Base-by-base conservation (phyloP, 148 eudicot genomes). In the Rhododendron ferrugineum region DNA sequence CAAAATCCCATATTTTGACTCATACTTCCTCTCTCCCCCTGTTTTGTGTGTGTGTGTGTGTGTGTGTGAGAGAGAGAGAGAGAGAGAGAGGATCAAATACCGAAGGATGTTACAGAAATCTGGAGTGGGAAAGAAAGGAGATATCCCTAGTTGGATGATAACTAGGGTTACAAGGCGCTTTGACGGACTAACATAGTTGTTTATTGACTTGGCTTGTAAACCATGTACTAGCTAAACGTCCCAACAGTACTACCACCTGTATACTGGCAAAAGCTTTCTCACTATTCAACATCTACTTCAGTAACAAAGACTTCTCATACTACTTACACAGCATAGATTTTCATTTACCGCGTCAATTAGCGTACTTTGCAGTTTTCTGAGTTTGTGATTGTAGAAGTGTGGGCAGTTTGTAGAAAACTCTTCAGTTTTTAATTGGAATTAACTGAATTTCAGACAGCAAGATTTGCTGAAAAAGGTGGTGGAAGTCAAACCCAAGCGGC, bases 401-500 rank as follows among this genome's bases (percentile, higher is more conserved):
- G 26, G 30, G 26, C 14, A 3, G 26, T 26, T 64, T n/a, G 30
- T 64, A 64, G 72, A 26, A 10, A 28, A 30, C 37, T 30, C 37
- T 30, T 13, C 7, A 0, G 34, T 11, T 11, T 30, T 70, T 52
- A 52, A 34, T 23, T 23, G 50, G 11, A 52, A 9, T 47, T 66
- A 42, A 11, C 83, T 85, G 62, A 73, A 78, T 85, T 85, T 68
- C 85, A 96, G 99, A 90, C 99, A 96, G 85, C 97, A 96, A 88
- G 97, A 95, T 89, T 88, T 96, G 86, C 91, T 96, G 82, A 92
- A 93, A 86, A 93, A 93, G 86, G 89, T 96, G 82, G 94, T 96
- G 83, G 97, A 91, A 89, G 92, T 96, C 74, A 96, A 95, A 89
- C 97, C 98, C 4, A 96, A 96, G 91, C 87, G 91, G 82, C 93